phyloP scores from a whole-genome alignment of 164 flowering plant species.

The Vitis rotundifolia region DNA sequence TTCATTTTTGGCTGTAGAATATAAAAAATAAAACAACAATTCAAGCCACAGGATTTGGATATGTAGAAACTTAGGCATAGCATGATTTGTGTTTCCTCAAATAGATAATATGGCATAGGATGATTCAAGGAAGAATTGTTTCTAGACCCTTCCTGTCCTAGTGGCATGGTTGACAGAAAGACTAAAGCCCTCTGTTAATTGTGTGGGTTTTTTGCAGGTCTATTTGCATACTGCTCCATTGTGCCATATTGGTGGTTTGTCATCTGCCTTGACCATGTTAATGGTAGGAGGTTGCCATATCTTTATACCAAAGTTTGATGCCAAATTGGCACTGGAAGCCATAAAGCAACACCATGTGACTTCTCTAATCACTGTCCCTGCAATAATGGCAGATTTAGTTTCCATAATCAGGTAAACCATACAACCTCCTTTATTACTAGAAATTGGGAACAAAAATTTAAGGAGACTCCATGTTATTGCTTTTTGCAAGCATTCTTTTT shows the following conservation, averaged over 20 bases:
- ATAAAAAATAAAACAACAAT: too few species aligned
- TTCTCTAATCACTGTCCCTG: conserved; percentile 78
- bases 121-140: too few species aligned
- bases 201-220: conserved; percentile 42
- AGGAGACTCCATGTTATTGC: background rate
- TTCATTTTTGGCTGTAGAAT: background rate
- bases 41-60: too few species aligned
- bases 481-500: background rate
- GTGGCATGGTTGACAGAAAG: too few species aligned
- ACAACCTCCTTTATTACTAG: background rate
- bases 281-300: conserved; percentile 88
- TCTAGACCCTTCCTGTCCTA: too few species aligned
- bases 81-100: too few species aligned
- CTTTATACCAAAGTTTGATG: conserved; percentile 76
- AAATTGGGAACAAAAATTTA: background rate
- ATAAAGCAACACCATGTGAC: conserved; percentile 63
- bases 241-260: conserved; percentile 94
- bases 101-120: background rate
- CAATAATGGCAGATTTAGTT: conserved; percentile 82
- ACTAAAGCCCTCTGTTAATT: background rate
- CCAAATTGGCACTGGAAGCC: conserved; percentile 50
- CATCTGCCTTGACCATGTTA: conserved; percentile 88
- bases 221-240: conserved; percentile 93
- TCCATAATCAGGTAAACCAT: conserved; percentile 49
- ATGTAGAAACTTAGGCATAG: too few species aligned